Evolutionary conservation across 2,329 filamentous ascomycete species (phyloP), one percentile per base, ranked within the genome.

Genomic region (Aureobasidium sp.): DNA sequence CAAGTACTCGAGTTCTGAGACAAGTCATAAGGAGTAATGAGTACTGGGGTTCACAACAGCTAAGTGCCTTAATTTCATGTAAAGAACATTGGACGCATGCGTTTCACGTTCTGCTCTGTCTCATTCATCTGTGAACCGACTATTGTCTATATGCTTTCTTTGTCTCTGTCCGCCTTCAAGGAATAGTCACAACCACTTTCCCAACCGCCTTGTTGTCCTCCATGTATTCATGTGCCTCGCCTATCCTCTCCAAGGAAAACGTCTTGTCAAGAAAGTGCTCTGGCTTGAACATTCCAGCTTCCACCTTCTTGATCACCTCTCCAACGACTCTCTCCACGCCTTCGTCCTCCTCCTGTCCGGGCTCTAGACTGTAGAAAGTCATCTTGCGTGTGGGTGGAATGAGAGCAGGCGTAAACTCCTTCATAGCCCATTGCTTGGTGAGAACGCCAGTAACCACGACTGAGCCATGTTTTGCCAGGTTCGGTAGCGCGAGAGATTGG

Each of bases 361-460:
- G 58, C n/a, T 47, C 39, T n/a, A 60, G 17, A 27, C 58, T 60
- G 47, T 60, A 60, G 14, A 61, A 61, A 11, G 59, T 53, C 49
- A 61, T 53, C 27, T 61, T 62, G 1, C 60, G 8, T 4, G 60
- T 59, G 14, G 60, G 60, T 5, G 60, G 60, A 5, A 62, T 62
- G 19, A 59, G 37, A 15, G 60, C 52, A 11, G 52, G 49, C 7
- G 49, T 45, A 29, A 62, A 62, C 12, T 59, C 53, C 31, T 52
- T 45, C 52, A 59, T 50, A 2, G 50, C 22, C 52, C 50, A 62
- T 19, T 62, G 42, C 39, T 61, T 63, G 24, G 39, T 52, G 8
- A 62, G 29, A 15, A 63, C 59, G 1, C 62, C 59, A n/a, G 60
- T 62, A 1, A 62, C 48, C 17, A 61, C 58, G 2, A 63, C 62